These are phyloP conservation scores for Coemansia sp. DNA, from an alignment of 371 early-diverging fungal genomes.

Conservation along the genomic window DNA sequence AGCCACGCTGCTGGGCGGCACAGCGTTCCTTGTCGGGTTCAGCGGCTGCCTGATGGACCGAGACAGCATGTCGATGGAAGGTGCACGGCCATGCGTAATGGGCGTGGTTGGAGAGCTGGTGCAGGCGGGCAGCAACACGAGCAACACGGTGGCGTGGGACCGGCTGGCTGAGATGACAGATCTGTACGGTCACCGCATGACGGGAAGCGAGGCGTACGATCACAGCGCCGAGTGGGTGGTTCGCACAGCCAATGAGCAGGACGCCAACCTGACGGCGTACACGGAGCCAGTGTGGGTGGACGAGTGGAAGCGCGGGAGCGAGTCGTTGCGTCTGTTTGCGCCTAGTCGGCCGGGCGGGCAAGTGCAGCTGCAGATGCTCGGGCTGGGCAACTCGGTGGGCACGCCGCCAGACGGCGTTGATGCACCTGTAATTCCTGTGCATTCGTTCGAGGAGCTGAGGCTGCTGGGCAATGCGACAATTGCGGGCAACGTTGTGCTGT, in stretches of 20 bases:
- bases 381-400: slow-evolving; percentile 57
- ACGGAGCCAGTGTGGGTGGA: slow-evolving; percentile 58
- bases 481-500: slow-evolving; percentile 57
- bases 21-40: neutral
- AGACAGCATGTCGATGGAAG: slow-evolving; percentile 13
- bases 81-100: slow-evolving; percentile 19
- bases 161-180: slow-evolving; percentile 64
- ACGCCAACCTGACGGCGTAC: slow-evolving; percentile 51
- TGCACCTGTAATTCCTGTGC: slow-evolving; percentile 56
- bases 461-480: slow-evolving; percentile 45
- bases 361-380: slow-evolving; percentile 55
- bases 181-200: slow-evolving; percentile 59
- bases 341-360: slow-evolving; percentile 54
- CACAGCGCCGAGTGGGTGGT: slow-evolving; percentile 59
- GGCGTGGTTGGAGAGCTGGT: slow-evolving; percentile 29
- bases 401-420: slow-evolving; percentile 55
- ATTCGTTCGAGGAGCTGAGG: slow-evolving; percentile 55
- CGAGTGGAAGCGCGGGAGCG: slow-evolving; percentile 56
- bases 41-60: slow-evolving; percentile 2
- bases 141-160: slow-evolving; percentile 57
- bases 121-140: slow-evolving; percentile 16
- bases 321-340: slow-evolving; percentile 55
- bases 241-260: slow-evolving; percentile 40
- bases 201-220: slow-evolving; percentile 54
- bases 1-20: neutral